Evolutionary conservation across 1,284 basidiomycete species (phyloP).

Genomic region (Mycosarcoma mackinlayi): DNA sequence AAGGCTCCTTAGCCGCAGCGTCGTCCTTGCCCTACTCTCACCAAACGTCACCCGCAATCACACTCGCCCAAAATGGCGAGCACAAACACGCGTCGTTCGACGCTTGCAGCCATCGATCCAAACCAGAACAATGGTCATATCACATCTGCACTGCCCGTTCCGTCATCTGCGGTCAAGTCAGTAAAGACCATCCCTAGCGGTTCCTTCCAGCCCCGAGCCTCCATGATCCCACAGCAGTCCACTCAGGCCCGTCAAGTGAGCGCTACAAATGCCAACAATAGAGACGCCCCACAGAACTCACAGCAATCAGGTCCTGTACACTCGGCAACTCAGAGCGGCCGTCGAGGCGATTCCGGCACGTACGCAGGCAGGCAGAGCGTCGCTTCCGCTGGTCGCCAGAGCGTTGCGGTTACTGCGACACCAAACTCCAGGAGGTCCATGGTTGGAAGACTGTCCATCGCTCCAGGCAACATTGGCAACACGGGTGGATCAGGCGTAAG

Average conservation of each 20-base stretch:
- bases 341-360: slow-evolving; percentile 36
- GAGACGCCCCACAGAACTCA: slow-evolving; percentile 19
- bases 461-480: slow-evolving; percentile 43
- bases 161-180: slow-evolving; percentile 47
- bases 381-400: slow-evolving; percentile 47
- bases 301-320: slow-evolving; percentile 31
- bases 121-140: slow-evolving; percentile 55
- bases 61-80: slow-evolving; percentile 35
- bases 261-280: slow-evolving; percentile 7
- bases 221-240: slow-evolving; percentile 53
- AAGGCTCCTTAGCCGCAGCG: not conserved
- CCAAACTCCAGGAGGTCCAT: slow-evolving; percentile 52
- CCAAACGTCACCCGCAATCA: slow-evolving; percentile 2
- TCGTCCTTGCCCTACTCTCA: not conserved
- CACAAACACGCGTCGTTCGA: slow-evolving; percentile 52
- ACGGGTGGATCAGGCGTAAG: slow-evolving; percentile 36
- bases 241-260: slow-evolving; percentile 22
- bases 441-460: slow-evolving; percentile 51
- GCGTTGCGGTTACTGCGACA: slow-evolving; percentile 49
- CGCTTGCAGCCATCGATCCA: slow-evolving; percentile 57
- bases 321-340: slow-evolving; percentile 31
- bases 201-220: slow-evolving; percentile 37
- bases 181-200: slow-evolving; percentile 38
- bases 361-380: slow-evolving; percentile 47
- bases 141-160: slow-evolving; percentile 41